Percentiles rank a stretch among this genome's conserved stretches.
Conservation (phyloP, 164 flowering plant species). For the Piper betle region DNA sequence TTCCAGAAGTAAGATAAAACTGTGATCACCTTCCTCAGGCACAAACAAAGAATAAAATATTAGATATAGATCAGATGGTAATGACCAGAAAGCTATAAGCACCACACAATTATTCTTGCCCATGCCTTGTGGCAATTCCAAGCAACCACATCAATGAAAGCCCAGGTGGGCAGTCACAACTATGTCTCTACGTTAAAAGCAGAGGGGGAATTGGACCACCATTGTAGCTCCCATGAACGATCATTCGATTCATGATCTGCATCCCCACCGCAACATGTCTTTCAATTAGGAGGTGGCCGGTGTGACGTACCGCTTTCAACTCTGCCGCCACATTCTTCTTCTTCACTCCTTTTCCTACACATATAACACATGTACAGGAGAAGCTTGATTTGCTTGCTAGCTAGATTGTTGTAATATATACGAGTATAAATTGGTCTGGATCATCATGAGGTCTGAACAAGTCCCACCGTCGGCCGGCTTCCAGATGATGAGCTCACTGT, state of each 20-base stretch:
- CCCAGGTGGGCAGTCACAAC: neutral
- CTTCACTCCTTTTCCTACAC: neutral
- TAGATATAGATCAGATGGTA: neutral
- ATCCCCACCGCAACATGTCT: neutral
- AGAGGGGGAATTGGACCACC: neutral
- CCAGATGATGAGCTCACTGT: neutral
- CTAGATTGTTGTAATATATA: neutral
- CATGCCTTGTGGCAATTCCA: neutral
- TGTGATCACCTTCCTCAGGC: neutral
- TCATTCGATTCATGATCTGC: neutral
- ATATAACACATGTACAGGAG: neutral
- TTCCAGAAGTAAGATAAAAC: too few relatives aligned
- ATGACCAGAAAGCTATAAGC: neutral
- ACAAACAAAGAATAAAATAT: neutral
- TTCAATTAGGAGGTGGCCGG: neutral
- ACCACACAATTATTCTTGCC: neutral
- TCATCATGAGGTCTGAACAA: neutral
- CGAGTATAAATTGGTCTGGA: neutral
- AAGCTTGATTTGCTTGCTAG: neutral
- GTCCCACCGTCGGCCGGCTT: neutral
- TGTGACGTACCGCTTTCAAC: neutral
- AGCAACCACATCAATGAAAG: neutral
- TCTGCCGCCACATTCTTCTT: neutral
- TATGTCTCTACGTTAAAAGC: neutral
- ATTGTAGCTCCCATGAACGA: neutral